Base-by-base conservation (phyloP, 768 basidiomycete genomes). In the Cubamyces lactineus region DNA sequence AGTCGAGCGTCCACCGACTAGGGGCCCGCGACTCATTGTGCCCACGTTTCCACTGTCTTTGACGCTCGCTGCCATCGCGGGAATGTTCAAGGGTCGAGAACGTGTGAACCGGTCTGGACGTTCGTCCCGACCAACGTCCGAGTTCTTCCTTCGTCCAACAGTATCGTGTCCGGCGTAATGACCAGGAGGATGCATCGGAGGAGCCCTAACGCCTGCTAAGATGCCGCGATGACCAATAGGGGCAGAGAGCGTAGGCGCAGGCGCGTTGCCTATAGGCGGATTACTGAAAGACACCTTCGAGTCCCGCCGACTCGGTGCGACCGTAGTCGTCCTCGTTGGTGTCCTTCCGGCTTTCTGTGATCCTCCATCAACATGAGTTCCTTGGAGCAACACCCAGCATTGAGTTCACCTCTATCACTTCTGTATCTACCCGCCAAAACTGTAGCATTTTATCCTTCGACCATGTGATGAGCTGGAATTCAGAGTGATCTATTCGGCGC, bases 361-460 rank as follows among this genome's bases (percentile, higher is more conserved):
- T 34, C 5, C 5, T 4, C 3, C 9, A 23, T n/a, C 8, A 12
- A 21, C 1, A 50, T 19, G 26, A 1, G n/a, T 8, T 3, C 17
- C 2, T 19, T 11, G 16, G 11, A 26, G n/a, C 39, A 17, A 24
- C 24, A 16, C 17, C 19, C 17, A 11, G 19, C 8, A 17, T 41
- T 9, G 47, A 15, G 38, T 77, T 42, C 65, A 85, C 92, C 80
- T 88, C 82, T 78, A 91, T 85, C 41, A 81, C 81, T 38, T 89
- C 87, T 1, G 78, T 73, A 56, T 86, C 85, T 2, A 98, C 82
- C 0, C 94, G 96, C 92, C 94, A 96, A 70, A 98, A 91, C 15
- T 94, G 80, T 38, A 99, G 75, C 0, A 92, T 95, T 19, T 93
- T 84, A 70, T 98, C 97, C 72, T 94, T 96, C 1, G 93, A 92